phyloP scores from a whole-genome alignment of 768 basidiomycete species.

The Lactifluus volemus region DNA sequence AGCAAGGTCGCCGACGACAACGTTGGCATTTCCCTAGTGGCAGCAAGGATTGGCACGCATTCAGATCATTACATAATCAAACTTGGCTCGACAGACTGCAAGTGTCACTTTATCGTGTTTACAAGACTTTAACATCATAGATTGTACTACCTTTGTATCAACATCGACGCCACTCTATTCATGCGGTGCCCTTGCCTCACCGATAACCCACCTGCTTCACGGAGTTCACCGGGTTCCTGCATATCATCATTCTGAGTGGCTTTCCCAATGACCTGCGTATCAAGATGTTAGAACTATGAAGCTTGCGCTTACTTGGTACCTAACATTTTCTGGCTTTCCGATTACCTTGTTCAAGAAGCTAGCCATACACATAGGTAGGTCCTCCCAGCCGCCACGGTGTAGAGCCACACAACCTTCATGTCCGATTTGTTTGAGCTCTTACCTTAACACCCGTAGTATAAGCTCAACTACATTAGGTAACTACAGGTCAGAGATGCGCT shows the following conservation, averaged over 20 bases:
- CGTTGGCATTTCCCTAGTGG: no score
- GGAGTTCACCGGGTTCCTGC: constrained; percentile 49
- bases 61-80: no score
- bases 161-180: constrained; percentile 24
- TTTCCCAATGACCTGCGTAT: constrained; percentile 41
- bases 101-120: no score
- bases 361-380: constrained; percentile 34
- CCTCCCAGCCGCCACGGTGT: constrained; percentile 25
- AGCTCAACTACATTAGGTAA: no score
- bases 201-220: constrained; percentile 39
- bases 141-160: background rate
- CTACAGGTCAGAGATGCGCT: no score
- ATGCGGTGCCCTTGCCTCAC: constrained; percentile 34
- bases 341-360: constrained; percentile 43
- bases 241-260: constrained; percentile 36
- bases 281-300: background rate
- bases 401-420: no score
- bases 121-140: no score
- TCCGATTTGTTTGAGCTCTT: no score
- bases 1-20: no score
- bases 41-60: no score
- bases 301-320: background rate
- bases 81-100: no score
- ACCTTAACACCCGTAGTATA: no score
- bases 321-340: constrained; percentile 50